Conservation (phyloP, 129 eudicot species). For the Flaveria sonorensis region DNA sequence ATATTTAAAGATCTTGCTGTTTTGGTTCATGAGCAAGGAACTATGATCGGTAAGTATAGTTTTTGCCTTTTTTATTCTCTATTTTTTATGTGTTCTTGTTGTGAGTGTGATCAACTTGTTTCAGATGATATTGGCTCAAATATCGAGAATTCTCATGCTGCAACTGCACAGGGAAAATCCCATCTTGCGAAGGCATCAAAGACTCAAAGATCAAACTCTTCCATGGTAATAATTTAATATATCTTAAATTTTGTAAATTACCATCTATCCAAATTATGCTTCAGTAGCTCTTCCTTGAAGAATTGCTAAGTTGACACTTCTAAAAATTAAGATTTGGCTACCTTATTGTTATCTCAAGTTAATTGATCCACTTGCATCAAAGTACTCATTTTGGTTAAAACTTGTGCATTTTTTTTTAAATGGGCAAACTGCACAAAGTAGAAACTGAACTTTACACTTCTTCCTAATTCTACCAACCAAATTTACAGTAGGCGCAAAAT, state of each 20-base stretch:
- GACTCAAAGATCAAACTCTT: constrained; percentile 80
- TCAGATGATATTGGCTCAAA: constrained; percentile 88
- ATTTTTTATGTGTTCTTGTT: constrained; percentile 9
- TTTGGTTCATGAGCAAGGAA: constrained; percentile 85
- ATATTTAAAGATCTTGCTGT: constrained; percentile 71
- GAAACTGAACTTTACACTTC: background rate
- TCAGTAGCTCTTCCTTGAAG: background rate
- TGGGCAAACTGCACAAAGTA: background rate
- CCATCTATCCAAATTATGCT: background rate
- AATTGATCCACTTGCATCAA: constrained; percentile 1
- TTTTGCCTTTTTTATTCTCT: constrained; percentile 1
- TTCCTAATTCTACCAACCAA: background rate
- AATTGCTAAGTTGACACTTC: background rate
- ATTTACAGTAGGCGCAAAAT: background rate
- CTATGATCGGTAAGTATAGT: constrained; percentile 66
- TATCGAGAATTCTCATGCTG: constrained; percentile 80
- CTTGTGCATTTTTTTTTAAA: background rate
- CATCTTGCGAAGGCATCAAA: constrained; percentile 86
- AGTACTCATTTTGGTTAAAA: background rate
- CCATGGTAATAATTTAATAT: constrained; percentile 51
- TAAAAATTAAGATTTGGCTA: background rate
- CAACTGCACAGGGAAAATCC: constrained; percentile 84
- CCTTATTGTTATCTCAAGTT: background rate
- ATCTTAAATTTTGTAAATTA: background rate
- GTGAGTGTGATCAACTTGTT: constrained; percentile 7